Evolutionary conservation across 306 rosid genomes (phyloP).

Genomic region (Abrus precatorius): DNA sequence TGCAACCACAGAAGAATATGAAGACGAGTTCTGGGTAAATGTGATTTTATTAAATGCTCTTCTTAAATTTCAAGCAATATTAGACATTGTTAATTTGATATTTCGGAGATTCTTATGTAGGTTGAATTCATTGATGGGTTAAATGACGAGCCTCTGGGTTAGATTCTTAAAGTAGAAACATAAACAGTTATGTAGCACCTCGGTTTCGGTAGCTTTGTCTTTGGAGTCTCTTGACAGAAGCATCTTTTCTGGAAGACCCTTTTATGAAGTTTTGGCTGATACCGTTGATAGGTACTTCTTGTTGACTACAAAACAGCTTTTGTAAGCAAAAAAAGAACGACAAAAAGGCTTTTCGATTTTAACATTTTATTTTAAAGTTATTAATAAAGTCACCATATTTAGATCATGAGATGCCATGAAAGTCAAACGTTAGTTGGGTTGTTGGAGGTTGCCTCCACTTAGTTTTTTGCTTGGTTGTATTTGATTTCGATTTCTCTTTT

Average conservation of each 20-base stretch:
- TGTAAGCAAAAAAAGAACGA: constrained; percentile 35
- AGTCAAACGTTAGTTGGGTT: constrained; percentile 42
- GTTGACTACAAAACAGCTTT: constrained; percentile 31
- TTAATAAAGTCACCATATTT: constrained; percentile 40
- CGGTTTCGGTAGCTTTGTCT: constrained; percentile 57
- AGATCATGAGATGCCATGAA: not conserved
- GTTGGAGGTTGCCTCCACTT: constrained; percentile 48
- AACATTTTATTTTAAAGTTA: not conserved
- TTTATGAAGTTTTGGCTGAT: constrained; percentile 29
- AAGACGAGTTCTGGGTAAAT: constrained; percentile 76
- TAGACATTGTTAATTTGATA: not conserved
- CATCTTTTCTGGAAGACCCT: constrained; percentile 27
- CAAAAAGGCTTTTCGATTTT: constrained; percentile 19
- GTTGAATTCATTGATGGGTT: constrained; percentile 55
- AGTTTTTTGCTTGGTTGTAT: constrained; percentile 35
- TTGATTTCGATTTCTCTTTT: constrained; percentile 40
- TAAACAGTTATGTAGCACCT: constrained; percentile 41
- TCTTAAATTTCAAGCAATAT: not conserved
- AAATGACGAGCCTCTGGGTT: constrained; percentile 48
- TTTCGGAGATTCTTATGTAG: constrained; percentile 45
- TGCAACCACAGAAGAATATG: constrained; percentile 66
- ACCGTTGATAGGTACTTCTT: constrained; percentile 15
- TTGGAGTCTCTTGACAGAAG: constrained; percentile 45
- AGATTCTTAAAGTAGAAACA: not conserved
- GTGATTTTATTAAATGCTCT: not conserved